Evolutionary conservation across 108 stramenopile species (phyloP), one percentile per base, ranked within the genome.

Genomic region (Pseudonitzschia pungens): DNA sequence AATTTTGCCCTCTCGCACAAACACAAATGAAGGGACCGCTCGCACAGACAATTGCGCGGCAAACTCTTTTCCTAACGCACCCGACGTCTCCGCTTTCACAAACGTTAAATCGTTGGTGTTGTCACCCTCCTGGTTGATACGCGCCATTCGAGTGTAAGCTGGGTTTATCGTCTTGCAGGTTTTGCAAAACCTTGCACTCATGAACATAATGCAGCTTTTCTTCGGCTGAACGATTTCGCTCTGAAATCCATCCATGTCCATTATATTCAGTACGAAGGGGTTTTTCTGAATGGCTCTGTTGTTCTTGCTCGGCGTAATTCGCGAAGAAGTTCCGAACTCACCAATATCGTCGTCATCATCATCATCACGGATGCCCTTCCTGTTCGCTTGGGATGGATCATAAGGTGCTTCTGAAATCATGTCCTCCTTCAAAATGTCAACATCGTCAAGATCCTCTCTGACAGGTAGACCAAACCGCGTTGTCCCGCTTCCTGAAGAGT

Each of bases 11-110:
- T 82, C 54, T 42, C 82, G 82, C 74, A 90, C 91, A 40, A 92
- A 71, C 1, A 91, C 81, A 72, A 95, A 95, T 0, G 89, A 68
- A 32, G 92, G 94, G 12, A 95, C 94, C 8, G 90, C 86, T 26
- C 77, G 83, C 8, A 95, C 83, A 40, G 71, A 81, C 55, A 95
- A 69, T 42, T 74, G 74, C 27, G 70, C 77, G 28, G 86, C 87
- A 18, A 95, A 65, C 41, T 77, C 70, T 78, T 90, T 94, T 14
- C 93, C 93, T 24, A 27, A 64, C 21, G 59, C 58, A 45, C 90
- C 86, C 15, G 87, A 68, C 4, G 89, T 80, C 74, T 94, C 87
- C 27, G 90, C 90, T 72, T 90, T 86, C 67, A 84, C 86, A 87
- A 89, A 94, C 65, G 88, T 59, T 14, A 91, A 40, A 44, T 53